phyloP scores from a whole-genome alignment of 2,329 filamentous ascomycete species.

The Colletotrichum sp. region DNA sequence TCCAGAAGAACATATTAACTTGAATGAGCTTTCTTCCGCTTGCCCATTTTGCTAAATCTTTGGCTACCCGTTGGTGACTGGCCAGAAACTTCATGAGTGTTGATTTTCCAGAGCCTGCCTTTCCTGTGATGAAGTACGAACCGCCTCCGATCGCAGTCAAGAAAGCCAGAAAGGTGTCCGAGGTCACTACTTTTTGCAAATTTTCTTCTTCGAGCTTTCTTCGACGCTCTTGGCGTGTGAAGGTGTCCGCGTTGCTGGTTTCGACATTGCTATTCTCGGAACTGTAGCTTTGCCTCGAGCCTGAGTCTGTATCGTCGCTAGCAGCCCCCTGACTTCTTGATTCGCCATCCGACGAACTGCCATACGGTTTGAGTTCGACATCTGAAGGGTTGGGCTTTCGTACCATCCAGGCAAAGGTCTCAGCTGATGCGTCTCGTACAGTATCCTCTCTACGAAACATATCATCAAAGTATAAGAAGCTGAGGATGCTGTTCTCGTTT shows the following conservation, averaged over 20 bases:
- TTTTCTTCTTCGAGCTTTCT: neutral
- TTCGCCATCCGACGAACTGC: no score
- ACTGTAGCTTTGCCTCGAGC: neutral
- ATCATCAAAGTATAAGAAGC: rapidly evolving
- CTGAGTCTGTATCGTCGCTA: rapidly evolving
- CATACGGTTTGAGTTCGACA: no score
- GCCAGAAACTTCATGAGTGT: neutral
- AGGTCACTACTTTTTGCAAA: rapidly evolving
- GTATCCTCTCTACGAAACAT: neutral
- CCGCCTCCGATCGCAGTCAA: rapidly evolving
- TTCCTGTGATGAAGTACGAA: neutral
- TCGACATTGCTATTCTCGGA: neutral
- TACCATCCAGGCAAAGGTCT: neutral
- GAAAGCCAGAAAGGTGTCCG: neutral
- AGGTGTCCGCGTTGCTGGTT: neutral
- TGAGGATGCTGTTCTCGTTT: neutral
- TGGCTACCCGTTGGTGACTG: rapidly evolving
- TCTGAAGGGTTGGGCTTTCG: neutral
- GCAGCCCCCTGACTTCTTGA: rapidly evolving
- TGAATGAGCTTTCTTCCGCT: rapidly evolving
- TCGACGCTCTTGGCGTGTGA: neutral
- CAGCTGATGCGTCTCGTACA: neutral
- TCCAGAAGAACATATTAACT: neutral
- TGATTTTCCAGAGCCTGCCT: neutral
- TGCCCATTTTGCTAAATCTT: rapidly evolving